phyloP scores from a whole-genome alignment of 805 yeast species.

The Helenozyma rhizophorensis region DNA sequence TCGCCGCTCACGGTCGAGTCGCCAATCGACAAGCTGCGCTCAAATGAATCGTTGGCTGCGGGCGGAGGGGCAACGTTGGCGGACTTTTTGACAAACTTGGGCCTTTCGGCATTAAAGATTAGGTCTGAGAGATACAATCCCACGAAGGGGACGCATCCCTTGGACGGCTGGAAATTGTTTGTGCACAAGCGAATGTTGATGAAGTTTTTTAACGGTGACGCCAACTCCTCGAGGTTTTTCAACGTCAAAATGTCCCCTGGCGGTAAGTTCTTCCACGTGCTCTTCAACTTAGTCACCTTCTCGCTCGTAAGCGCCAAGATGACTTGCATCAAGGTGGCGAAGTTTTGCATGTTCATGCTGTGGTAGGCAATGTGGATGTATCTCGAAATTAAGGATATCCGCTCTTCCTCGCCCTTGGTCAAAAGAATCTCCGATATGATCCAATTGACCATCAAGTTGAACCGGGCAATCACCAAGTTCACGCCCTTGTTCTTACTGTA shows the following conservation, averaged over 20 bases:
- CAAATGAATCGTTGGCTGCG: background rate
- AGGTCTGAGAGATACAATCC: slow-evolving; percentile 83
- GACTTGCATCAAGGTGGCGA: slow-evolving; percentile 83
- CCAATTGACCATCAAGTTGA: slow-evolving; percentile 89
- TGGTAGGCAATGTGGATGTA: slow-evolving; percentile 82
- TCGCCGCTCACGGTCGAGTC: slow-evolving; percentile 9
- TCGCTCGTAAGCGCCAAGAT: slow-evolving; percentile 73
- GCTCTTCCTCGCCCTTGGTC: slow-evolving; percentile 54
- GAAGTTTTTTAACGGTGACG: slow-evolving; percentile 75
- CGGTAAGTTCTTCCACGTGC: slow-evolving; percentile 71
- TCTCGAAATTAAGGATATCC: slow-evolving; percentile 71
- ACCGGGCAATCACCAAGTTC: slow-evolving; percentile 76
- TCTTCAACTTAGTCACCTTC: slow-evolving; percentile 51
- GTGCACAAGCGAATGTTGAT: slow-evolving; percentile 59
- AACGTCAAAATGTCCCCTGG: slow-evolving; percentile 68
- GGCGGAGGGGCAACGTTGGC: background rate
- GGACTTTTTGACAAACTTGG: slow-evolving; percentile 37
- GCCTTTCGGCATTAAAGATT: slow-evolving; percentile 65
- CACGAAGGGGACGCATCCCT: slow-evolving; percentile 86
- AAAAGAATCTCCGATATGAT: slow-evolving; percentile 80
- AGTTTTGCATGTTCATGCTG: slow-evolving; percentile 71
- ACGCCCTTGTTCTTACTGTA: slow-evolving; percentile 59
- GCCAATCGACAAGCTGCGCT: slow-evolving; percentile 6
- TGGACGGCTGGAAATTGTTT: slow-evolving; percentile 53
- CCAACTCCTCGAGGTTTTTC: slow-evolving; percentile 62